Percentiles rank a stretch among this genome's conserved stretches.
These are phyloP conservation scores for Dothideomycetes sp. DNA, from an alignment of 2,329 filamentous ascomycete species.

Conservation along the genomic window DNA sequence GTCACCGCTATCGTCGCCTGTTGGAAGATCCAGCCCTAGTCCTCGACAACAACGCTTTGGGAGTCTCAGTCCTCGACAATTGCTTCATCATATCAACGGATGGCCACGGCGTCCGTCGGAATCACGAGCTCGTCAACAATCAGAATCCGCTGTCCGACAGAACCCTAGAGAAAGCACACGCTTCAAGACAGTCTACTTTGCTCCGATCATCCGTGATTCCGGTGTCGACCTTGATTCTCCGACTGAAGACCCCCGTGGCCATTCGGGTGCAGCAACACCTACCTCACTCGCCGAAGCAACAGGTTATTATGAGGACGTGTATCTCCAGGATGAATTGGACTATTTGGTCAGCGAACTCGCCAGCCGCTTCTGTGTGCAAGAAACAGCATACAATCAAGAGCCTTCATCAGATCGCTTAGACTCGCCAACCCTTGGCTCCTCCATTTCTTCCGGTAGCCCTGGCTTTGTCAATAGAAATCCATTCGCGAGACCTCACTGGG, in stretches of 20 bases:
- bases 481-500: too few species aligned
- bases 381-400: neutral
- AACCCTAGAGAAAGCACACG: too few species aligned
- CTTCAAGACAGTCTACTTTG: constrained; percentile 7
- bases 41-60: too few species aligned
- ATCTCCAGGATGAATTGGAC: neutral
- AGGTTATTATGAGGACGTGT: neutral
- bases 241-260: neutral
- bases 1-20: too few species aligned
- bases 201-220: constrained; percentile 4
- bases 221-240: constrained; percentile 3
- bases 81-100: too few species aligned
- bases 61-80: too few species aligned
- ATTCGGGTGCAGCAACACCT: neutral
- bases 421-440: constrained; percentile 1
- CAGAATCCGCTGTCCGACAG: too few species aligned
- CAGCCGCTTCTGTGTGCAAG: neutral
- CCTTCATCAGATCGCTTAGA: neutral
- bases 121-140: too few species aligned
- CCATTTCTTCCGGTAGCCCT: too few species aligned
- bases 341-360: constrained; percentile 3
- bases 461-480: too few species aligned
- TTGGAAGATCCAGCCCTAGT: too few species aligned
- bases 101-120: too few species aligned
- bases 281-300: neutral